Base-by-base conservation (phyloP, 352 stramenopile genomes). In the Thraustochytrium striatum region DNA sequence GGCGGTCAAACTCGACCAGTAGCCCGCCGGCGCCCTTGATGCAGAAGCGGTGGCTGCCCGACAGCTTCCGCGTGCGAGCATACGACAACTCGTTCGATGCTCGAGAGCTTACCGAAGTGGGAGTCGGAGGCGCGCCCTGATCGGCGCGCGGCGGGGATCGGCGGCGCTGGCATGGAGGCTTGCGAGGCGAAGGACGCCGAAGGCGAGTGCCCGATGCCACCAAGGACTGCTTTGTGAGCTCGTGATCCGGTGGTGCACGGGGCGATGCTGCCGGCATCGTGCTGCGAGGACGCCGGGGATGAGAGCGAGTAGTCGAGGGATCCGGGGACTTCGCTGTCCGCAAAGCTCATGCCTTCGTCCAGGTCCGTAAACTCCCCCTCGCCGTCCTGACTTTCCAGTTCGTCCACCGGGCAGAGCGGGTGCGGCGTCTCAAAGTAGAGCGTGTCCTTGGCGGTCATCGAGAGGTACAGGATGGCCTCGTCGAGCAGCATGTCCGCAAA, bases 391-490 rank as follows among this genome's bases (percentile, higher is more conserved):
- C 39, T 11, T 16, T 61, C 65, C 2, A 70, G 41, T 13, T 75
- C 65, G 13, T 75, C 65, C n/a, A 75, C 30, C 8, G 65, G 65
- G 36, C 65, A 75, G 11, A 75, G 50, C 9, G 65, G 65, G 3
- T 75, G 65, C 65, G 65, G 65, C 36, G 65, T 75, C 52, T 75
- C 65, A 32, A 75, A 75, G 25, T 43, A 75, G 44, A 75, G 65
- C 16, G 65, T 62, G 47, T 75, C 52, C 52, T 75, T 75, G 11
- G 65, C 65, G 11, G 50, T 61, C n/a, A 75, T 39, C 11, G 65
- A 75, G 11, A 75, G 36, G 3, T 61, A 75, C 13, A 75, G 25
- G 25, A 75, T 75, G 3, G 65, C 65, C 50, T 75, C 65, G 30
- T 75, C 65, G 41, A 75, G 52, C 8, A 75, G 28, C 39, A 75